Evolutionary conservation across 495 filamentous ascomycete species (phyloP).

Genomic region (Hyphodiscus hymeniophilus): DNA sequence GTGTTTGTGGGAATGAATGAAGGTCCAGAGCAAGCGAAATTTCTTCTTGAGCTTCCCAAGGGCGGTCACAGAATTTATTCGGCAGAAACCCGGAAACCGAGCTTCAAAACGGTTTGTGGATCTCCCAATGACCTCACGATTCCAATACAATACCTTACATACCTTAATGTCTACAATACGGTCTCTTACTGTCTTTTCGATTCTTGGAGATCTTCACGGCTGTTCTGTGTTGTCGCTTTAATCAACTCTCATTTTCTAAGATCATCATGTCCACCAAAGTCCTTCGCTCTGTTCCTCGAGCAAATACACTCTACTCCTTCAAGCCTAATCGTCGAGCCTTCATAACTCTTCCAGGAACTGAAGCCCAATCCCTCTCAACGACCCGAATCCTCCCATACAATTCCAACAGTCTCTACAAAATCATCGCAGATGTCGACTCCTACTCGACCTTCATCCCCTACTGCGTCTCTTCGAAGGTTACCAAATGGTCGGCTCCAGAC

Average conservation of each 20-base stretch:
- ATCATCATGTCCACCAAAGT: slow-evolving; percentile 13
- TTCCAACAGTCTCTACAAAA: slow-evolving; percentile 57
- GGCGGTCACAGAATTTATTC: too few relatives aligned
- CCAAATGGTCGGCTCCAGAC: slow-evolving; percentile 36
- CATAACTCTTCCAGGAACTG: slow-evolving; percentile 30
- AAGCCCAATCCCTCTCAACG: slow-evolving; percentile 55
- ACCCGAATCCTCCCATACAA: slow-evolving; percentile 75
- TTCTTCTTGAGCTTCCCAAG: too few relatives aligned
- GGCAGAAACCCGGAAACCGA: too few relatives aligned
- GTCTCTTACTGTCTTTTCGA: neutral
- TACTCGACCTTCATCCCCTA: slow-evolving; percentile 84
- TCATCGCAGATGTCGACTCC: slow-evolving; percentile 75
- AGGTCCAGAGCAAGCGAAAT: too few relatives aligned
- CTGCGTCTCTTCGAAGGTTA: slow-evolving; percentile 65
- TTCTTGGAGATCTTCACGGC: neutral
- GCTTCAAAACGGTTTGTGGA: too few relatives aligned
- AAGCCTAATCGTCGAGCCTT: slow-evolving; percentile 21
- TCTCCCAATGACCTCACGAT: too few relatives aligned
- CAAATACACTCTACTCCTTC: slow-evolving; percentile 2
- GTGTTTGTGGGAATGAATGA: too few relatives aligned
- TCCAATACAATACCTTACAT: too few relatives aligned
- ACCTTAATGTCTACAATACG: too few relatives aligned
- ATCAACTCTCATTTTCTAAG: too few relatives aligned
- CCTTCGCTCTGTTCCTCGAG: slow-evolving; percentile 11
- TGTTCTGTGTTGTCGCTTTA: neutral